phyloP scores from a whole-genome alignment of 352 stramenopile species.

The Globisporangium recalcitrans region DNA sequence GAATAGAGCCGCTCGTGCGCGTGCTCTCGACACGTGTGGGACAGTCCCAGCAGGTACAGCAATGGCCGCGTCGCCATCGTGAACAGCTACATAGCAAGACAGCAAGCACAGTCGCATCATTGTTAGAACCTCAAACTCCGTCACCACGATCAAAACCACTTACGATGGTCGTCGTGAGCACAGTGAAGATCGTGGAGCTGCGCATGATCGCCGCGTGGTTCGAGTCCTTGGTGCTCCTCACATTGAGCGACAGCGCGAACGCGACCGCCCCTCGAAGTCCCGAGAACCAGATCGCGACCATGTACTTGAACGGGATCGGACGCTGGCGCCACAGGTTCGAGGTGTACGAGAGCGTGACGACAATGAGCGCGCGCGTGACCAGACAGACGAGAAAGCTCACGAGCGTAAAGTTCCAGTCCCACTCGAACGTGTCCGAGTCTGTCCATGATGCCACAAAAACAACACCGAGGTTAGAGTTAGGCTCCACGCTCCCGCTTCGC shows the following conservation, averaged over 20 bases:
- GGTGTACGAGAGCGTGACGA: conserved; percentile 28
- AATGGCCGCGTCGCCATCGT: conserved; percentile 26
- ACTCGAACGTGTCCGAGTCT: conserved; percentile 28
- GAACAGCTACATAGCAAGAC: conserved; percentile 20
- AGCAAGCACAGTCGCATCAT: neutral
- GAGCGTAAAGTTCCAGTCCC: conserved; percentile 38
- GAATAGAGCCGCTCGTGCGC: conserved; percentile 13
- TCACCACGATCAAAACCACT: neutral
- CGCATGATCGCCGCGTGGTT: conserved; percentile 59
- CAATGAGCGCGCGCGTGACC: conserved; percentile 24
- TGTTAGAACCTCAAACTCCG: neutral
- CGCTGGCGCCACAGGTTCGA: conserved; percentile 24
- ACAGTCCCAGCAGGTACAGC: conserved; percentile 21
- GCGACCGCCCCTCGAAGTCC: conserved; percentile 78
- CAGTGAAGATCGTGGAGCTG: conserved; percentile 57
- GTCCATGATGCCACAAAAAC: neutral
- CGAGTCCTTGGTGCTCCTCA: conserved; percentile 31
- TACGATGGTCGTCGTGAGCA: conserved; percentile 59
- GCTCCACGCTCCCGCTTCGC: neutral
- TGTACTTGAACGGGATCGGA: conserved; percentile 31
- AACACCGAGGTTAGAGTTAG: neutral
- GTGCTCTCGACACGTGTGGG: conserved; percentile 24
- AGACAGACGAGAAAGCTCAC: conserved; percentile 27
- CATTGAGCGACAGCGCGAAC: conserved; percentile 85
- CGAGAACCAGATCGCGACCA: conserved; percentile 72